Percentiles rank a stretch among this genome's conserved stretches.
phyloP scores from a whole-genome alignment of 305 asterid genomes.

The Fraxinus latifolia region DNA sequence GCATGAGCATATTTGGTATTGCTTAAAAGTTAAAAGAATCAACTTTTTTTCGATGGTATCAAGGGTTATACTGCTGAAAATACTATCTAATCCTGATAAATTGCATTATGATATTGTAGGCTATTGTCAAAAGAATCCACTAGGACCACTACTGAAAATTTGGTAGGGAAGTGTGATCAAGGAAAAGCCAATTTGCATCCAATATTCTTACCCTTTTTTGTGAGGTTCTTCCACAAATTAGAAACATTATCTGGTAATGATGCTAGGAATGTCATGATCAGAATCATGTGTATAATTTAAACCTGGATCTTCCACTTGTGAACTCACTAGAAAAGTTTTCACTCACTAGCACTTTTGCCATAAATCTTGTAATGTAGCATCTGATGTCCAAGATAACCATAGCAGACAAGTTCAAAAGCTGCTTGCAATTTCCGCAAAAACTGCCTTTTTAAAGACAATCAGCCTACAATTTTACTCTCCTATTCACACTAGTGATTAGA shows the following conservation, averaged over 20 bases:
- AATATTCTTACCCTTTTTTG: background rate
- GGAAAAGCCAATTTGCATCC: background rate
- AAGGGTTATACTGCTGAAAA: background rate
- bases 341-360: background rate
- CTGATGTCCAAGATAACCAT: background rate
- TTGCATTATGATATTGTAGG: background rate
- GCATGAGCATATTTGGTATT: background rate
- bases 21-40: background rate
- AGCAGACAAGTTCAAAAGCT: slow-evolving; percentile 16
- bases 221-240: background rate
- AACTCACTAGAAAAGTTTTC: background rate
- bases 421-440: slow-evolving; percentile 45
- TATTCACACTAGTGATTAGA: background rate
- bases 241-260: background rate
- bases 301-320: background rate
- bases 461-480: slow-evolving; percentile 21
- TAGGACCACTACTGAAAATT: background rate
- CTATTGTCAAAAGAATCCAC: background rate
- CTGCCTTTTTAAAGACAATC: slow-evolving; percentile 19
- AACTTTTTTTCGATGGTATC: background rate
- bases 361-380: background rate
- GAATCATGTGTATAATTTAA: background rate
- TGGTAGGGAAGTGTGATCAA: background rate
- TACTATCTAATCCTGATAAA: background rate
- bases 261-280: background rate